Evolutionary conservation across 306 rosid species (phyloP).

Genomic region (Citrullus colocynthis): DNA sequence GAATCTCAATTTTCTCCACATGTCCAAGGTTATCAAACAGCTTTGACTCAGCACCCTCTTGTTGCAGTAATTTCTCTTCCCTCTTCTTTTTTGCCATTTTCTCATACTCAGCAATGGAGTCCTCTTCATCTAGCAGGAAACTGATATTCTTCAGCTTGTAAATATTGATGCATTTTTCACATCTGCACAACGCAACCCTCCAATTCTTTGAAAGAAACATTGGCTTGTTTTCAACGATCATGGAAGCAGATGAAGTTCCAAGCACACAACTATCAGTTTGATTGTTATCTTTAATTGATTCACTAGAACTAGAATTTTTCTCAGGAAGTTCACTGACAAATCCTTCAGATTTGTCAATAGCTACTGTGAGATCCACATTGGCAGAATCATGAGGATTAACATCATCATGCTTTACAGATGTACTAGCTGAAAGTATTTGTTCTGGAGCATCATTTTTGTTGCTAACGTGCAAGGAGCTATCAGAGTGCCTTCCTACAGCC

Average conservation of each 20-base stretch:
- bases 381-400: slow-evolving; percentile 15
- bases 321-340: slow-evolving; percentile 28
- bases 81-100: slow-evolving; percentile 73
- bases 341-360: slow-evolving; percentile 24
- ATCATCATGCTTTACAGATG: slow-evolving; percentile 28
- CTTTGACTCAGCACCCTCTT: slow-evolving; percentile 59
- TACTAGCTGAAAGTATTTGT: slow-evolving; percentile 31
- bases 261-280: slow-evolving; percentile 38
- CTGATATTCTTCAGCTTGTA: slow-evolving; percentile 45
- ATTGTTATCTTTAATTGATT: slow-evolving; percentile 14
- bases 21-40: slow-evolving; percentile 74
- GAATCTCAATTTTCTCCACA: slow-evolving; percentile 83
- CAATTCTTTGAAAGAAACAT: slow-evolving; percentile 81
- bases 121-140: slow-evolving; percentile 78
- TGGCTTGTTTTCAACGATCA: slow-evolving; percentile 36
- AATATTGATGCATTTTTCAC: slow-evolving; percentile 42
- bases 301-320: slow-evolving; percentile 13
- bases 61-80: slow-evolving; percentile 71
- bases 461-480: slow-evolving; percentile 19
- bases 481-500: slow-evolving; percentile 39
- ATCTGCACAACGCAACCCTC: slow-evolving; percentile 76
- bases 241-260: slow-evolving; percentile 32
- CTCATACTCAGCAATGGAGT: slow-evolving; percentile 81
- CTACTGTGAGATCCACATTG: slow-evolving; percentile 12
- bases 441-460: slow-evolving; percentile 51